Conservation (phyloP, 345 rosid genomes). For the Boechera retrofracta region DNA sequence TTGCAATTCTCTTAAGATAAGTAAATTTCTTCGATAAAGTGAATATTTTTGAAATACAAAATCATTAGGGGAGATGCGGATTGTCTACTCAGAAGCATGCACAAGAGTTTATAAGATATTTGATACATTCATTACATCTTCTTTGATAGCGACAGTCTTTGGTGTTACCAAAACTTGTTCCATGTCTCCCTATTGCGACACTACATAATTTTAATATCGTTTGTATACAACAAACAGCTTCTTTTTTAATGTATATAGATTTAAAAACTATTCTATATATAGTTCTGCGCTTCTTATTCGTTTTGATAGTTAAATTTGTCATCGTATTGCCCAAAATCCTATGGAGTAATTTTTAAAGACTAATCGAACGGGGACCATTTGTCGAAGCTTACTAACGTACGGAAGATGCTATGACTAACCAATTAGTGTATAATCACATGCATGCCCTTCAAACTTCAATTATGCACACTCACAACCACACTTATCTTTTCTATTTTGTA, state of each 20-base stretch:
- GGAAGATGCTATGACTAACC: slow-evolving; percentile 50
- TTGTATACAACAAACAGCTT: slow-evolving; percentile 24
- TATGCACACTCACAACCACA: slow-evolving; percentile 26
- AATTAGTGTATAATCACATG: slow-evolving; percentile 48
- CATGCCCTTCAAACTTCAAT: slow-evolving; percentile 37
- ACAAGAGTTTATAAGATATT: slow-evolving; percentile 18
- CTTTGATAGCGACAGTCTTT: slow-evolving; percentile 43
- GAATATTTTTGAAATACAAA: slow-evolving; percentile 30
- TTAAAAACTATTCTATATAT: background rate
- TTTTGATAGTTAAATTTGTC: slow-evolving; percentile 36
- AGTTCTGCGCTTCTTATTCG: background rate
- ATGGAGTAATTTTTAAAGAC: slow-evolving; percentile 18
- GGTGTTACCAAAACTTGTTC: slow-evolving; percentile 13
- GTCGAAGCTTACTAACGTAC: slow-evolving; percentile 40
- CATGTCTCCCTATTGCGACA: slow-evolving; percentile 35
- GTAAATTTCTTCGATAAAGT: slow-evolving; percentile 35
- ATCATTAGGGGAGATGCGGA: slow-evolving; percentile 37
- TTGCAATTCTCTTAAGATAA: slow-evolving; percentile 29
- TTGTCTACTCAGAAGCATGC: slow-evolving; percentile 37
- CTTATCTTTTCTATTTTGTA: slow-evolving; percentile 29
- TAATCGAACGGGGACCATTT: slow-evolving; percentile 34
- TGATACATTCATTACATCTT: slow-evolving; percentile 31
- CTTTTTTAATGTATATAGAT: background rate
- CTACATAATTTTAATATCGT: slow-evolving; percentile 26
- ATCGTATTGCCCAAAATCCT: slow-evolving; percentile 30